A percentile compares a stretch with the other conserved stretches of the same genome.
Conservation (phyloP, 2,329 filamentous ascomycete species). For the Aspergillus novoparasiticus region DNA sequence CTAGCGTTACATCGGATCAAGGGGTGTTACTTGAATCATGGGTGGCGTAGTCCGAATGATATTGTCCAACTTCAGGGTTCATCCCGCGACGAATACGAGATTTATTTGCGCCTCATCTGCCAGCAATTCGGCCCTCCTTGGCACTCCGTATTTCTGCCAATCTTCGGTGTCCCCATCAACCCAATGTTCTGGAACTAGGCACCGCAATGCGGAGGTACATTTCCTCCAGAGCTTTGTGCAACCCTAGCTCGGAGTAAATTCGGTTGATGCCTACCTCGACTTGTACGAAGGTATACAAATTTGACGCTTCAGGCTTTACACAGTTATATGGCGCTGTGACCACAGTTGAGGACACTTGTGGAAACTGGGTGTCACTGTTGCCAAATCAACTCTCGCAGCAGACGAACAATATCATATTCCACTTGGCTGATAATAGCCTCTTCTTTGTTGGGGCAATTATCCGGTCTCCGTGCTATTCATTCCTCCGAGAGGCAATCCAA, state of each 20-base stretch:
- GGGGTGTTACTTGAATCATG: not conserved
- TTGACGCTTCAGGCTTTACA: too few species aligned
- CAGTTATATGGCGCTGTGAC: too few species aligned
- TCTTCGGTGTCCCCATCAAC: too few species aligned
- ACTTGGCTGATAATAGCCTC: too few species aligned
- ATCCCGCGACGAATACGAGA: not conserved
- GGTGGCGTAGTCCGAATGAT: not conserved
- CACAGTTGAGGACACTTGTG: too few species aligned
- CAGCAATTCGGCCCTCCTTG: not conserved
- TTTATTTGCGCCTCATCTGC: not conserved
- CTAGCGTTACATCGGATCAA: not conserved
- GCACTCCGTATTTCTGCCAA: not conserved
- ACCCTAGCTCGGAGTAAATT: too few species aligned
- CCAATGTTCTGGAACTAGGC: not conserved
- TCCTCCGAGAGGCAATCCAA: not conserved
- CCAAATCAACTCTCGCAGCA: not conserved
- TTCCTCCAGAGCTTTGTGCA: too few species aligned
- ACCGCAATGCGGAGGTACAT: too few species aligned
- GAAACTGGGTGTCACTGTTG: not conserved
- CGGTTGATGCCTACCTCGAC: not conserved
- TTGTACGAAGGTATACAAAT: not conserved
- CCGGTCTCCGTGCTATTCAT: fast-evolving
- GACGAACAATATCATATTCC: too few species aligned
- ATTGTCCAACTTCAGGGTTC: not conserved
- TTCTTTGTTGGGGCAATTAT: fast-evolving